phyloP scores from a whole-genome alignment of 2,329 filamentous ascomycete genomes.

The Penicillium sclerotiorum region DNA sequence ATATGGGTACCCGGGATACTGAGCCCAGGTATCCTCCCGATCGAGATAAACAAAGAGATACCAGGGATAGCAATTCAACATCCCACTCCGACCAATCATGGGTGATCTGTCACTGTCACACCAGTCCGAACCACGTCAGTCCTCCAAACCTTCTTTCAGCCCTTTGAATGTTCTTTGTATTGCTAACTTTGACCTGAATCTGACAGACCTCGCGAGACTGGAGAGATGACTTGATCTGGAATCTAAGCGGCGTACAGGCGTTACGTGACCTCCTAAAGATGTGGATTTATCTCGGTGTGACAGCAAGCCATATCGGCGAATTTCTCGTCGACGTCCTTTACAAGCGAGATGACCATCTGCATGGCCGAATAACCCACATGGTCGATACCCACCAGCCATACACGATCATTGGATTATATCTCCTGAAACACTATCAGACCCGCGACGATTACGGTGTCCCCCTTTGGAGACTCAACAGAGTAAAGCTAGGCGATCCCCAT shows the following conservation, averaged over 20 bases:
- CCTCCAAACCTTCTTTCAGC: too few relatives aligned
- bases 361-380: constrained; percentile 3
- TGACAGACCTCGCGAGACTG: background rate
- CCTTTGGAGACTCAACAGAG: background rate
- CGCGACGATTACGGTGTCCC: background rate
- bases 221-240: constrained; percentile 1
- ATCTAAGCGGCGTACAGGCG: background rate
- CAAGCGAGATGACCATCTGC: constrained; percentile 4
- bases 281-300: constrained; percentile 1
- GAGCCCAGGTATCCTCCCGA: too few relatives aligned
- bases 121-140: too few relatives aligned
- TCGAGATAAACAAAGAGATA: background rate
- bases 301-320: constrained; percentile 7
- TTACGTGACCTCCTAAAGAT: background rate
- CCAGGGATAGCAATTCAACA: too few relatives aligned
- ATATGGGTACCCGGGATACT: too few relatives aligned
- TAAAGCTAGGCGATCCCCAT: background rate
- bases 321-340: constrained; percentile 8
- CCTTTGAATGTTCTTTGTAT: too few relatives aligned
- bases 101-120: too few relatives aligned
- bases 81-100: too few relatives aligned
- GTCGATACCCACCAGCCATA: constrained; percentile 4
- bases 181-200: background rate
- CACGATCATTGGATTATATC: background rate
- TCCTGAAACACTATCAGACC: constrained; percentile 8